These are phyloP conservation scores for grape (Vitis vinifera) DNA, from an alignment of 164 flowering plant species.

Conservation along the genomic window ASM3070453v1 NC_081812.1:15597501-15598000, in stretches of 20 bases:
- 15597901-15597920: neutral
- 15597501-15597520: slow-evolving; percentile 63
- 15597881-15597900: neutral
- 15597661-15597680: slow-evolving; percentile 41
- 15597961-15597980: slow-evolving; percentile 72
- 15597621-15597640: slow-evolving; percentile 59
- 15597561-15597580: slow-evolving; percentile 29
- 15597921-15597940: slow-evolving; percentile 62
- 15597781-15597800: slow-evolving; percentile 47
- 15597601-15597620: slow-evolving; percentile 50
- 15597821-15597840: slow-evolving; percentile 49
- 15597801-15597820: slow-evolving; percentile 67
- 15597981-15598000: slow-evolving; percentile 52
- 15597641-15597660: slow-evolving; percentile 40
- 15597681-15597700: slow-evolving; percentile 69
- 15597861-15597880: neutral
- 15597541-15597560: slow-evolving; percentile 34
- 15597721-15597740: slow-evolving; percentile 55
- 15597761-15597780: slow-evolving; percentile 45
- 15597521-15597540: slow-evolving; percentile 54
- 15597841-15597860: neutral
- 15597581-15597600: slow-evolving; percentile 43
- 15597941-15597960: slow-evolving; percentile 90
- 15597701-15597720: slow-evolving; percentile 66
- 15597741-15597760: slow-evolving; percentile 53